Conservation (phyloP, 192 early-diverging fungal genomes). For the Thoreauomyces humboldtii region DNA sequence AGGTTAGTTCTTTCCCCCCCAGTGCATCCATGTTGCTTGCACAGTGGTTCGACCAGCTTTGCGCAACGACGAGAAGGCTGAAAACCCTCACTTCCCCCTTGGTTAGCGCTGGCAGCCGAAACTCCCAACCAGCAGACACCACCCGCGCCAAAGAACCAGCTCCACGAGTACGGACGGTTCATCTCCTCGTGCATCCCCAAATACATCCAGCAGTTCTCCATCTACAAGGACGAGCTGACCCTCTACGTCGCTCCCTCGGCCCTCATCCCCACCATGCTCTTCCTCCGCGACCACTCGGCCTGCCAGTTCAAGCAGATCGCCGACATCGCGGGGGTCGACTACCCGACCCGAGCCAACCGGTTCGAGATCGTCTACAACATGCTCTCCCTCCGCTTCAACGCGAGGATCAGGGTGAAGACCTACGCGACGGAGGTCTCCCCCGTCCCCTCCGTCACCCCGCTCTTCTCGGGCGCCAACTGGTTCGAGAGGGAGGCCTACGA, state of each 20-base stretch:
- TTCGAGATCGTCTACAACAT: conserved; percentile 98
- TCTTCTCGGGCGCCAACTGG: conserved; percentile 91
- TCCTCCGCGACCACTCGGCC: conserved; percentile 90
- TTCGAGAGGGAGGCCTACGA: conserved; percentile 97
- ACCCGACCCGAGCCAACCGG: conserved; percentile 84
- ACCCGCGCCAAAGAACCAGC: not conserved
- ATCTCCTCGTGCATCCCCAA: conserved; percentile 84
- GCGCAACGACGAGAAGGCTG: not conserved
- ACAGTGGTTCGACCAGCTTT: not conserved
- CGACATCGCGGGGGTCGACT: conserved; percentile 91
- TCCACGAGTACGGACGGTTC: conserved; percentile 77
- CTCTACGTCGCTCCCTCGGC: conserved; percentile 85
- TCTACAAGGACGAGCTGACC: conserved; percentile 98
- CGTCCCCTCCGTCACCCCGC: conserved; percentile 79
- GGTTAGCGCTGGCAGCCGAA: not conserved
- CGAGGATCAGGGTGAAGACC: conserved; percentile 96
- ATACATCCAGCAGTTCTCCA: conserved; percentile 93
- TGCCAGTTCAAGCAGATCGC: conserved; percentile 89
- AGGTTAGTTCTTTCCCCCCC: not conserved
- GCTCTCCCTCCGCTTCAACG: conserved; percentile 81
- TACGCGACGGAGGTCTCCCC: conserved; percentile 88
- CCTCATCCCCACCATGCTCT: conserved; percentile 75
- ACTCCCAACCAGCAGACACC: not conserved
- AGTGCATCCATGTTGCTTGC: not conserved
- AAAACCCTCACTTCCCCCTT: not conserved